A percentile compares a stretch with the other conserved stretches of the same genome.
Evolutionary conservation across 2,329 filamentous ascomycete species (phyloP).

Genomic region (Lithohypha guttulata): DNA sequence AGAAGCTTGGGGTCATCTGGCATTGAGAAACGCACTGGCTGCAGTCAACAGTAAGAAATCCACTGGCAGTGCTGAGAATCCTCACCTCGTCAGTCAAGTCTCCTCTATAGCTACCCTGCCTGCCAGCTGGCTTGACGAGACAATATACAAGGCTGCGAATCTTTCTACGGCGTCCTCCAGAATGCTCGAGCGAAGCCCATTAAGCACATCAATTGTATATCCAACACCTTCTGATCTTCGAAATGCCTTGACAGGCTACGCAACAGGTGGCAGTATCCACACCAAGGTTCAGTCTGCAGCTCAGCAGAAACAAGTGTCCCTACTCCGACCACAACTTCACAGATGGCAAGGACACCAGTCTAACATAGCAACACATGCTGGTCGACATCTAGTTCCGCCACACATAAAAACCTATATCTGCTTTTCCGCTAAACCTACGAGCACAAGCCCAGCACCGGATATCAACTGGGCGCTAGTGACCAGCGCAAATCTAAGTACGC

Average conservation of each 20-base stretch:
- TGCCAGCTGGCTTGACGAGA: slow-evolving; percentile 60
- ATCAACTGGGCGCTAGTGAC: slow-evolving; percentile 82
- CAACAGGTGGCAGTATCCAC: slow-evolving; percentile 68
- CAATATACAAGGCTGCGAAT: slow-evolving; percentile 42
- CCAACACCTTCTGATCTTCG: slow-evolving; percentile 72
- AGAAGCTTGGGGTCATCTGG: slow-evolving; percentile 68
- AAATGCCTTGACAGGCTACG: slow-evolving; percentile 64
- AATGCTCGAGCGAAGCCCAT: slow-evolving; percentile 7
- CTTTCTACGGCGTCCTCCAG: slow-evolving; percentile 23
- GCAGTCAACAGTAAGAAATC: slow-evolving; percentile 31
- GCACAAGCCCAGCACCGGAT: slow-evolving; percentile 17
- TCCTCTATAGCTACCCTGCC: slow-evolving; percentile 74
- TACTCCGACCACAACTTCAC: slow-evolving; percentile 58
- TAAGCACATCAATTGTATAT: slow-evolving; percentile 52
- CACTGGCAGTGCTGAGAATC: slow-evolving; percentile 9
- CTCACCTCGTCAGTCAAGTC: slow-evolving; percentile 32
- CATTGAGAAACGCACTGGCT: slow-evolving; percentile 49
- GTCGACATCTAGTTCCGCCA: slow-evolving; percentile 61
- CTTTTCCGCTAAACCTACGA: slow-evolving; percentile 34
- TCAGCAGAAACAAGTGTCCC: slow-evolving; percentile 63
- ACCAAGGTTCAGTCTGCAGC: slow-evolving; percentile 60
- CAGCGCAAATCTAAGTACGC: slow-evolving; percentile 82
- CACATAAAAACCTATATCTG: slow-evolving; percentile 86
- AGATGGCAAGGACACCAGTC: slow-evolving; percentile 47
- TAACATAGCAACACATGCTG: slow-evolving; percentile 30